These are phyloP conservation scores for Tolypocladium guangdongense DNA, from an alignment of 2,329 filamentous ascomycete species.

Conservation along the genomic window DNA sequence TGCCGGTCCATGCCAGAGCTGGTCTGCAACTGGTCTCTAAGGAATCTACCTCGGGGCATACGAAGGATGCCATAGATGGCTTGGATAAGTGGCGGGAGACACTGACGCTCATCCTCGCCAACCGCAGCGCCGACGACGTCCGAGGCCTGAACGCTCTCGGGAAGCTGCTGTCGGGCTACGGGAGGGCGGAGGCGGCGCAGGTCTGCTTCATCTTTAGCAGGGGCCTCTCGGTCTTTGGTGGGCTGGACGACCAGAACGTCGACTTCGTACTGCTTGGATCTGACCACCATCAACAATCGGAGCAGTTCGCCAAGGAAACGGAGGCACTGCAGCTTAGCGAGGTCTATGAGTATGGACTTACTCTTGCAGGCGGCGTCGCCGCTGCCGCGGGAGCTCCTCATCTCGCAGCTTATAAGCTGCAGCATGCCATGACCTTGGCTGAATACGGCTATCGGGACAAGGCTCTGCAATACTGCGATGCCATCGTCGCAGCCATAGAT, in stretches of 20 bases:
- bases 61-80: conserved; percentile 68
- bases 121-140: conserved; percentile 71
- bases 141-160: conserved; percentile 72
- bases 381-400: conserved; percentile 58
- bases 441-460: conserved; percentile 75
- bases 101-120: conserved; percentile 72
- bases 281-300: conserved; percentile 62
- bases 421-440: conserved; percentile 74
- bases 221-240: conserved; percentile 60
- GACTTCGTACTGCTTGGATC: conserved; percentile 78
- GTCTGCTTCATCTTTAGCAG: conserved; percentile 87
- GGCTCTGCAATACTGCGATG: conserved; percentile 84
- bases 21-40: conserved; percentile 85
- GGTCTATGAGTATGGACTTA: conserved; percentile 82
- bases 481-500: conserved; percentile 64
- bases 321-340: conserved; percentile 92
- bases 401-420: conserved; percentile 80
- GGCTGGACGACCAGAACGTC: conserved; percentile 67
- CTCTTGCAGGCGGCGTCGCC: conserved; percentile 48
- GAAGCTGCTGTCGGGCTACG: conserved; percentile 72
- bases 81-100: conserved; percentile 94
- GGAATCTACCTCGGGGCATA: conserved; percentile 45
- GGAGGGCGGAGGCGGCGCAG: conserved; percentile 82
- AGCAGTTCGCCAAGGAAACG: conserved; percentile 66
- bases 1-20: conserved; percentile 82